Evolutionary conservation across 2,329 filamentous ascomycete species (phyloP).

Genomic region (Geosmithia flava): DNA sequence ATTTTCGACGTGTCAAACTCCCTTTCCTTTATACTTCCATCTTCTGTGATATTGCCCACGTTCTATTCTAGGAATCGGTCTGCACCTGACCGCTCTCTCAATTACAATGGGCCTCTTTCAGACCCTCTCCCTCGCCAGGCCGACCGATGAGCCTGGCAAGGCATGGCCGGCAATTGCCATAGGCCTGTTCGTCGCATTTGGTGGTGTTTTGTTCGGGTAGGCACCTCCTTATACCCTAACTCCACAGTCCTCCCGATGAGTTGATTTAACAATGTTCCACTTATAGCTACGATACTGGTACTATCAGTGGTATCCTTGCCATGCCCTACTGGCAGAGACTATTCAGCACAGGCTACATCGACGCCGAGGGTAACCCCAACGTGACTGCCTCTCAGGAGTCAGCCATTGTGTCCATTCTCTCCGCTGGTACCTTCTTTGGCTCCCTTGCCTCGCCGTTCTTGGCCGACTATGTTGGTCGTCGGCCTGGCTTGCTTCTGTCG

Average conservation of each 20-base stretch:
- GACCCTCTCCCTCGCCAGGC: no score
- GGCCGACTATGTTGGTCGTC: slow-evolving; percentile 62
- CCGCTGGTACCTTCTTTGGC: slow-evolving; percentile 66
- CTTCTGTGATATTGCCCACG: no score
- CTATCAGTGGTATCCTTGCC: no score
- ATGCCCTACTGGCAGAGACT: no score
- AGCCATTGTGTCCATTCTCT: slow-evolving; percentile 64
- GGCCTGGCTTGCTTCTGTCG: slow-evolving; percentile 57
- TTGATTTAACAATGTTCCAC: no score
- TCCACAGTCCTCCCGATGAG: slow-evolving; percentile 40
- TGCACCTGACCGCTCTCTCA: no score
- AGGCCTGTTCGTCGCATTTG: slow-evolving; percentile 59
- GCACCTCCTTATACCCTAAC: slow-evolving; percentile 67
- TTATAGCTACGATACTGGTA: no score
- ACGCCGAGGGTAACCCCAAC: slow-evolving; percentile 20
- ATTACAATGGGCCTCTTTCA: no score
- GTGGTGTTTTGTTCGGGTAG: slow-evolving; percentile 68
- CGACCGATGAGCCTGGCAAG: slow-evolving; percentile 54
- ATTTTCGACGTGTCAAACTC: no score
- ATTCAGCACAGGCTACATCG: slow-evolving; percentile 39
- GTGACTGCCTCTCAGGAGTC: slow-evolving; percentile 32
- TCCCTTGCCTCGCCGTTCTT: slow-evolving; percentile 67
- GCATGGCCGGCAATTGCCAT: slow-evolving; percentile 57
- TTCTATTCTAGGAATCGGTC: no score
- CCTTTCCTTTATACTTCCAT: no score